Percentiles rank a stretch among this genome's conserved stretches.
phyloP scores from a whole-genome alignment of 345 rosid genomes.

The Xanthoceras sorbifolium region DNA sequence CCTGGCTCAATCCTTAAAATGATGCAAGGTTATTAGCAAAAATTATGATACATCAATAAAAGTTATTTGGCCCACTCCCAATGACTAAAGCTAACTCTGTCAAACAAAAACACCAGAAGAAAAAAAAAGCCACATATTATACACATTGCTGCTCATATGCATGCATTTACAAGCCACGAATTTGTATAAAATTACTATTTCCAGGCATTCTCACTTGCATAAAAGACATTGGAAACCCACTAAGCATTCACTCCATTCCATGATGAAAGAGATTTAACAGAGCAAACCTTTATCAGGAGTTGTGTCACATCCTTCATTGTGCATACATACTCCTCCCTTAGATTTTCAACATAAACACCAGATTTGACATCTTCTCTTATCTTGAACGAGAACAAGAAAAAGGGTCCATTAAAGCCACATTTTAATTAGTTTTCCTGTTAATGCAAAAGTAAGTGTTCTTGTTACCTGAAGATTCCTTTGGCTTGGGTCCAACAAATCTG shows the following conservation, averaged over 20 bases:
- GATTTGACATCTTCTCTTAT: constrained; percentile 96
- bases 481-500: constrained; percentile 91
- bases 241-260: constrained; percentile 9
- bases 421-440: background rate
- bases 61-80: background rate
- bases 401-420: constrained; percentile 15
- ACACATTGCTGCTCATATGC: background rate
- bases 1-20: background rate
- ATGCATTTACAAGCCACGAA: background rate
- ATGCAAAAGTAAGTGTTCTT: background rate
- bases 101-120: background rate
- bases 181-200: background rate
- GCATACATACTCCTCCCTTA: constrained; percentile 77
- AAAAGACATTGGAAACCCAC: constrained; percentile 12
- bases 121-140: background rate
- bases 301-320: constrained; percentile 79
- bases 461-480: constrained; percentile 84
- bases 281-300: constrained; percentile 76
- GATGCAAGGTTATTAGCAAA: background rate
- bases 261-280: constrained; percentile 17
- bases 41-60: background rate
- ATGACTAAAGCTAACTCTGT: background rate
- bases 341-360: constrained; percentile 91
- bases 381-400: constrained; percentile 41
- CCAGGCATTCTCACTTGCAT: background rate